A percentile compares a stretch with the other conserved stretches of the same genome.
These are phyloP conservation scores for Forsythia suspensa DNA, from an alignment of 257 asterid species.

Conservation along the genomic window DNA sequence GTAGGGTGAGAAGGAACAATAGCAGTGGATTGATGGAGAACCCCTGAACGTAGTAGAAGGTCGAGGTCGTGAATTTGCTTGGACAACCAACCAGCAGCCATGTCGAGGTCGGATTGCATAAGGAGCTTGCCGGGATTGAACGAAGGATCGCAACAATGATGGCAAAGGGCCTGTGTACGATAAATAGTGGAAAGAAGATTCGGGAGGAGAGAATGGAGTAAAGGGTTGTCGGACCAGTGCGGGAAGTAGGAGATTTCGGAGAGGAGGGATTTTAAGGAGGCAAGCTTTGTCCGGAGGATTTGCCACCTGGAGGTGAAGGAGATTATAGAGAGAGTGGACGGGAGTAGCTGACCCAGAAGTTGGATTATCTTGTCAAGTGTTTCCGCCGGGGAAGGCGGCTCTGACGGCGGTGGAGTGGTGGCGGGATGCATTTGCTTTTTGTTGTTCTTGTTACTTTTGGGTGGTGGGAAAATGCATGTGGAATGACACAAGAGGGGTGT, in stretches of 20 bases:
- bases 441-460: not conserved
- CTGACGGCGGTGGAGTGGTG: conserved; percentile 35
- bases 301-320: conserved; percentile 79
- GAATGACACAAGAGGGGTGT: not conserved
- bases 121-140: conserved; percentile 72
- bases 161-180: conserved; percentile 56
- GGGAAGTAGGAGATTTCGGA: conserved; percentile 58
- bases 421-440: conserved; percentile 33
- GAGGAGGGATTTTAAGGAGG: conserved; percentile 46
- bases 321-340: conserved; percentile 46
- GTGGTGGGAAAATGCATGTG: not conserved
- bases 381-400: conserved; percentile 38
- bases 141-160: conserved; percentile 48
- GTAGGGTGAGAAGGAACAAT: conserved; percentile 86
- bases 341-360: conserved; percentile 53
- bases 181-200: conserved; percentile 54
- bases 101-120: conserved; percentile 97
- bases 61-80: conserved; percentile 71
- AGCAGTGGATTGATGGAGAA: conserved; percentile 85
- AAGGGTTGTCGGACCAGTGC: conserved; percentile 77
- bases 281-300: conserved; percentile 62
- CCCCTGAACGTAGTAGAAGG: conserved; percentile 85
- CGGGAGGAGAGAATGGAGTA: conserved; percentile 58
- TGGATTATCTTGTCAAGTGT: conserved; percentile 36
- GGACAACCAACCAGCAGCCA: conserved; percentile 86